Conservation (phyloP, 2,329 filamentous ascomycete genomes). For the Raffaelea ambrosiae region DNA sequence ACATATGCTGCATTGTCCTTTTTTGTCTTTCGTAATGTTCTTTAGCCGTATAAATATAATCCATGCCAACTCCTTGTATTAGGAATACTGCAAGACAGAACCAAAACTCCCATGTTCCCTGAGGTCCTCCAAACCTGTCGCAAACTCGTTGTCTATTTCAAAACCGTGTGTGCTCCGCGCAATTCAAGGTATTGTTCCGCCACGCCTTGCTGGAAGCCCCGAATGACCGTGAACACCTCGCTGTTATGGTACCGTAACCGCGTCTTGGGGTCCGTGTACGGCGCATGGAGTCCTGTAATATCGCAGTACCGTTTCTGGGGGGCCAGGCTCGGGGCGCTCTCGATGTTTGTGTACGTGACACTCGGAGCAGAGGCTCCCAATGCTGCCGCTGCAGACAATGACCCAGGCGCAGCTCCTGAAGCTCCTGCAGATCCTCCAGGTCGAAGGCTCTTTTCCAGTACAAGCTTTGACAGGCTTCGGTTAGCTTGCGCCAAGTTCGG, state of each 20-base stretch:
- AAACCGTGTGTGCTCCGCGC: conserved; percentile 81
- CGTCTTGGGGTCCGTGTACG: conserved; percentile 93
- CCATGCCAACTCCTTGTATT: too few species aligned
- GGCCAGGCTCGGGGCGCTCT: conserved; percentile 75
- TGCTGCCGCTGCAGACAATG: background rate
- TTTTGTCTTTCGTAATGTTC: too few species aligned
- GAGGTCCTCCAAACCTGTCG: background rate
- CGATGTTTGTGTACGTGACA: conserved; percentile 93
- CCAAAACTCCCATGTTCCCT: background rate
- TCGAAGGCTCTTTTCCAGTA: conserved; percentile 71
- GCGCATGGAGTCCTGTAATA: conserved; percentile 83
- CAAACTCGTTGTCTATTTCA: conserved; percentile 52
- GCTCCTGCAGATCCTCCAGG: conserved; percentile 17
- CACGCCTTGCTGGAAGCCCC: conserved; percentile 69
- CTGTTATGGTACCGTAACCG: conserved; percentile 85
- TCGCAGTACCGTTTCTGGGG: conserved; percentile 90
- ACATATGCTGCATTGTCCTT: too few species aligned
- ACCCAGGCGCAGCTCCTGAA: background rate
- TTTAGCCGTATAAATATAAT: too few species aligned
- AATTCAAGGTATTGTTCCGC: conserved; percentile 86
- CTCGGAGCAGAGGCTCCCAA: conserved; percentile 46
- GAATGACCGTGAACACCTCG: conserved; percentile 81
- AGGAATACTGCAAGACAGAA: too few species aligned
- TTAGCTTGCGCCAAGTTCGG: conserved; percentile 84
- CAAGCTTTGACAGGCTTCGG: conserved; percentile 76